Base-by-base conservation (phyloP, 2,329 filamentous ascomycete genomes). In the Niveomyces coronatus region DNA sequence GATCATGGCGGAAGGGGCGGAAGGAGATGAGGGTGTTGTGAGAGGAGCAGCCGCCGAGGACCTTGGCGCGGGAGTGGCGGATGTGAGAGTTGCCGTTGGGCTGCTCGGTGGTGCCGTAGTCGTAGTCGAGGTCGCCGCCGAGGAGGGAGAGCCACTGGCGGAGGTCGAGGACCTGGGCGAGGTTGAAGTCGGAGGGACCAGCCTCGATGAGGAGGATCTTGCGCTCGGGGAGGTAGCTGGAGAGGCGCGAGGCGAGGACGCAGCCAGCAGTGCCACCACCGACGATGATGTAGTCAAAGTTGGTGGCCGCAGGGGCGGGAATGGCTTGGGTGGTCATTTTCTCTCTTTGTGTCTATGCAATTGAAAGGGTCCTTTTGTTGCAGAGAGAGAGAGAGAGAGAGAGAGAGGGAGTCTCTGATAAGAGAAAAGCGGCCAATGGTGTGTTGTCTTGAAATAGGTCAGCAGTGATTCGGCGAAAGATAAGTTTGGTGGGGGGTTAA, bases 1-100 rank as follows among this genome's bases (percentile, higher is more conserved):
- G 76, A 61, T 94, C 87, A 60, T 93, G 88, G 60, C 87, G 78
- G 55, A 94, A 93, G 7, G 87, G 85, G 18, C 86, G 77, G 74
- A 94, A 94, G 14, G 84, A 91, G 60, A 94, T 94, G 52, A 94
- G 70, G 15, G 87, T 94, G 65, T 94, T 94, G 71, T 94, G 87
- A 43, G 83, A 89, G 31, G 86, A 93, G 70, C 87, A 94, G 48
- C 87, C 87, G 49, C 87, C 87, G 20, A 94, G 74, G 27, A 94
- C 86, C 68, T 94, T 94, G 46, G 87, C 87, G 45, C 87, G 81
- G 11, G 87, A 93, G 67, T 94, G 87, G 47, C 86, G 79, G 64
- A 94, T 94, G 64, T 86, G 74, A 40, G 84, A 91, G 69, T 94
- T 94, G 55, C 86, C 85, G 65, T 77, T 91, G 46, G 86, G 86